These are phyloP conservation scores for Brassica balearica DNA, from an alignment of 441 rosid genomes.

Conservation along the genomic window DNA sequence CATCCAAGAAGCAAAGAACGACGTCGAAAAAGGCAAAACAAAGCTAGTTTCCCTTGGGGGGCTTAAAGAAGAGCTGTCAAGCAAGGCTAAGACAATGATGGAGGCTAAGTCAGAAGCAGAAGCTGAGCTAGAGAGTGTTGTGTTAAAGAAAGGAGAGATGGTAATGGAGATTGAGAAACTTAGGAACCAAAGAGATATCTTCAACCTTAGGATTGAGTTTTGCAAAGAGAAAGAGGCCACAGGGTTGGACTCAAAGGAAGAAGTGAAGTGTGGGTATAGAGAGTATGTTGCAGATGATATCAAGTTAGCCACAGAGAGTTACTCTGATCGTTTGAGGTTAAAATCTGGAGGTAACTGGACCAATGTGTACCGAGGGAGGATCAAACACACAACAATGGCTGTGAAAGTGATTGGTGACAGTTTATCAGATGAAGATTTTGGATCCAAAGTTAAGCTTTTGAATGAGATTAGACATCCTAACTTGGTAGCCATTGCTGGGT, in stretches of 20 bases:
- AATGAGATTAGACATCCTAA: conserved; percentile 66
- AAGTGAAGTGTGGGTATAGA: not conserved
- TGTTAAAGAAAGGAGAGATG: conserved; percentile 54
- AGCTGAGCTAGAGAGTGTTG: conserved; percentile 57
- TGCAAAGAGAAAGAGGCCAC: conserved; percentile 59
- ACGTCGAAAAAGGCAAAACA: conserved; percentile 54
- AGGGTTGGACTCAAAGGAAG: not conserved
- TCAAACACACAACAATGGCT: conserved; percentile 60
- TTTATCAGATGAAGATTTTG: conserved; percentile 55
- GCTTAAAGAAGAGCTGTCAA: conserved; percentile 63
- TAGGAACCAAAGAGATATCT: conserved; percentile 69
- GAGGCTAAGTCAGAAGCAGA: conserved; percentile 55
- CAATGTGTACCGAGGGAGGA: conserved; percentile 70
- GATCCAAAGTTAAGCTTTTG: conserved; percentile 59
- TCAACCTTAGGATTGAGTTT: conserved; percentile 71
- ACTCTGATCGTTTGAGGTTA: conserved; percentile 46
- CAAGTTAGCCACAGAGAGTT: not conserved
- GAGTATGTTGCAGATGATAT: not conserved
- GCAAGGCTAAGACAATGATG: conserved; percentile 50
- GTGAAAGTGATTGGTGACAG: conserved; percentile 53
- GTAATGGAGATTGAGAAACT: conserved; percentile 69
- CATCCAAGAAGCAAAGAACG: conserved; percentile 48
- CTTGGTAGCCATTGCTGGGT: conserved; percentile 69
- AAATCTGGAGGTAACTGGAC: conserved; percentile 68
- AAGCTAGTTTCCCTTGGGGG: conserved; percentile 52